Evolutionary conservation across 2,329 filamentous ascomycete genomes (phyloP), one percentile per base, ranked within the genome.

Genomic region (Mollisia scopiformis): DNA sequence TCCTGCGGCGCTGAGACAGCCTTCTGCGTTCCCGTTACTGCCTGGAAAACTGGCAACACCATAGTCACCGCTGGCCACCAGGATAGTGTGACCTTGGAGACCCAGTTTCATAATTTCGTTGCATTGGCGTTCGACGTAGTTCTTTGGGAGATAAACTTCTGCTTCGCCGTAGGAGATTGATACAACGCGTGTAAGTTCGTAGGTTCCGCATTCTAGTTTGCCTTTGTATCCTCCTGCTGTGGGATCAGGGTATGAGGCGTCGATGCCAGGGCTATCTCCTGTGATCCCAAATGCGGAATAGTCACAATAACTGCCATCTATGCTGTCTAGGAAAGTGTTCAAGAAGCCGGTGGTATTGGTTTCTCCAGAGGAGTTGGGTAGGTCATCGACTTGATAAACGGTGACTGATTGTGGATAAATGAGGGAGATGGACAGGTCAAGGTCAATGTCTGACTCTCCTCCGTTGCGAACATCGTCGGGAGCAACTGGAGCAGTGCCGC

Each of bases 101-200:
- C 76, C 79, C 1, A 84, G 77, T 69, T 84, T 84, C 72, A 84
- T 75, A 64, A 69, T 79, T 73, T 81, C 80, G 52, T 73, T 71
- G 68, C 79, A 81, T 71, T 81, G 79, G 6, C 79, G 75, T 63
- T 81, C 75, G 68, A 83, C 79, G 72, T 87, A 87, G 62, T 58
- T 74, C 75, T 76, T 72, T 0, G 83, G 82, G 19, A 85, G 73
- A 30, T 81, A 47, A 78, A n/a, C 75, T 73, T 72, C 87, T 83
- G 39, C n/a, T 43, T 79, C 76, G 41, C 81, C 82, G 68, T 85
- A 84, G 16, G 79, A 81, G 64, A 86, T 80, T 37, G 76, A 78
- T 63, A 84, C 79, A 14, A 62, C 62, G 39, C 39, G 39, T 8
- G 39, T 43, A 11, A 43, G 39, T 19, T 61, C 62, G 66, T 2